Evolutionary conservation across 352 stramenopile species (phyloP).

Genomic region (Phytophthora idaei): DNA sequence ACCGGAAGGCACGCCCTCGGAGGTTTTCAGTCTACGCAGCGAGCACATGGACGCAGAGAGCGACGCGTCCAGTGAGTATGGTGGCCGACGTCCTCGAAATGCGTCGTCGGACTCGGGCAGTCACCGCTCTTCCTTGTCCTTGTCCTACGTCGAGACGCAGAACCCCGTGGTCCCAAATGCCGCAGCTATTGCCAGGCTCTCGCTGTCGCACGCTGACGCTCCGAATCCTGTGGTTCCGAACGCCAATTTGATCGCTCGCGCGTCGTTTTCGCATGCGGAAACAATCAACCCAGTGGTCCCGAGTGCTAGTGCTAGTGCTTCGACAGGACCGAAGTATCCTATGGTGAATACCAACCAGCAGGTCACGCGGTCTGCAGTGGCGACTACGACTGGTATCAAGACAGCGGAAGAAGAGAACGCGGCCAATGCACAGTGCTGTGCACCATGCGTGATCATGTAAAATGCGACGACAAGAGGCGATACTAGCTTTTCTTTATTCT

Average conservation of each 20-base stretch:
- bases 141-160: constrained; percentile 63
- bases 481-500: constrained; percentile 10
- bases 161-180: constrained; percentile 83
- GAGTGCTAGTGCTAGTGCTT: constrained; percentile 51
- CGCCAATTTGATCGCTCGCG: constrained; percentile 59
- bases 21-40: constrained; percentile 82
- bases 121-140: constrained; percentile 34
- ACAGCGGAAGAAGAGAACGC: constrained; percentile 41
- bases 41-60: constrained; percentile 85
- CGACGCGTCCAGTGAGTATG: constrained; percentile 82
- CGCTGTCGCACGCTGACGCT: constrained; percentile 61
- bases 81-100: constrained; percentile 37
- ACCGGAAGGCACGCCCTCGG: constrained; percentile 74
- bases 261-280: constrained; percentile 54
- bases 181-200: constrained; percentile 57
- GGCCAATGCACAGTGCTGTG: constrained; percentile 60
- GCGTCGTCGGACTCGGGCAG: constrained; percentile 65
- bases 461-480: constrained; percentile 22
- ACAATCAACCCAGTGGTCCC: constrained; percentile 54
- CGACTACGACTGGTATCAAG: constrained; percentile 22
- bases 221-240: constrained; percentile 76
- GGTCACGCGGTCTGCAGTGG: constrained; percentile 40
- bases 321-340: constrained; percentile 55
- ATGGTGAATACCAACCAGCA: constrained; percentile 84
- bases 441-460: constrained; percentile 73